Base-by-base conservation (phyloP, 2,329 filamentous ascomycete genomes). In the Hymenoscyphus scutula region DNA sequence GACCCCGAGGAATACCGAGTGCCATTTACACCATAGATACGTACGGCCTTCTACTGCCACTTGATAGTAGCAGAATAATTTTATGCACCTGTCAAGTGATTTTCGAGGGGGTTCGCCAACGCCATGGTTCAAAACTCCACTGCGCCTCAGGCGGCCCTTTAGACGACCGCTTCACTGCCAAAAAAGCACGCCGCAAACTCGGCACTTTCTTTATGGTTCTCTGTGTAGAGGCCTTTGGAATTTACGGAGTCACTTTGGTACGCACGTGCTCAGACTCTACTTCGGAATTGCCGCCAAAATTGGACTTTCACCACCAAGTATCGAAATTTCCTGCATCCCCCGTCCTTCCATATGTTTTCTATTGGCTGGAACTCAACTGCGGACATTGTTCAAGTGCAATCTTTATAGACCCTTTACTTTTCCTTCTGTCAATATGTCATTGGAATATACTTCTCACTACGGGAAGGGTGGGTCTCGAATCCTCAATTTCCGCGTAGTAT, bases 81-180 rank as follows among this genome's bases (percentile, higher is more conserved):
- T n/a, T 11, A 58, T 58, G 30, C 58, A 59, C 45, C 32, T 53
- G 58, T 59, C 58, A 27, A 53, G 58, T 59, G 58, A 59, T 25
- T n/a, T 51, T 53, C n/a, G 5, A 8, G 37, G 23, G 41, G 7
- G 27, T 32, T 23, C 38, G 38, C 34, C 34, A 23, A 25, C 19
- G 23, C 45, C n/a, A 25, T 25, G 45, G 19, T 15, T 51, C 45
- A 51, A 37, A 51, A 11, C 45, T 51, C 23, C 45, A 51, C 58
- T 55, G 58, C 58, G 58, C 58, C 58, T 60, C 58, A 55, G 30
- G 30, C 53, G 58, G 58, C 58, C 58, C 17, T 34, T 5, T 5
- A 41, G 19, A n/a, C 23, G 58, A 45, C 58, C 58, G 19, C 34
- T 37, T 37, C 34, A 37, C 34, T 37, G 34, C 34, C 58, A 59